Percentiles rank a stretch among this genome's conserved stretches.
phyloP scores from a whole-genome alignment of 2,329 filamentous ascomycete species.

The Pseudogymnoascus sp. region DNA sequence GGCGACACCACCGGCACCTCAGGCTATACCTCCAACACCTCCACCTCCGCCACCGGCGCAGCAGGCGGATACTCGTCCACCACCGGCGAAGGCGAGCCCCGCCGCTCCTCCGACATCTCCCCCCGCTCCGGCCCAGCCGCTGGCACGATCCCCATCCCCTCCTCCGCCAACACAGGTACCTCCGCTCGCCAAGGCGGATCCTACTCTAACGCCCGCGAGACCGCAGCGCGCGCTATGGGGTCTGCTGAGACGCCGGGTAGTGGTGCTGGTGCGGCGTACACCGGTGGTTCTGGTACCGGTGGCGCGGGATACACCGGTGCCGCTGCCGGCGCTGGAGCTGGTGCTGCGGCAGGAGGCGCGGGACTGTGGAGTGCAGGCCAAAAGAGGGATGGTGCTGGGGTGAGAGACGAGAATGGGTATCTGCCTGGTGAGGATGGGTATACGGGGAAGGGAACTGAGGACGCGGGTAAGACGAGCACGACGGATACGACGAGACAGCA shows the following conservation, averaged over 20 bases:
- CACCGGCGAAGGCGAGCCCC: not conserved
- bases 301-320: too few species aligned
- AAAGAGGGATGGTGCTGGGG: not conserved
- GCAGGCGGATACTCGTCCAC: constrained; percentile 14
- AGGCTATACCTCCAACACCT: constrained; percentile 5
- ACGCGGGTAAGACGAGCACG: not conserved
- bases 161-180: constrained; percentile 18
- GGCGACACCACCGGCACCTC: constrained; percentile 12
- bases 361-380: not conserved
- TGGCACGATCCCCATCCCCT: constrained; percentile 18
- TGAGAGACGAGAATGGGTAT: not conserved
- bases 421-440: not conserved
- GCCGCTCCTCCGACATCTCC: constrained; percentile 5
- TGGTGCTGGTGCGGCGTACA: not conserved
- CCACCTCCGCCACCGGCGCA: constrained; percentile 13
- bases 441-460: not conserved
- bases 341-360: not conserved
- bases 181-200: constrained; percentile 17
- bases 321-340: not conserved
- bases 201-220: not conserved
- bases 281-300: too few species aligned
- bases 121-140: constrained; percentile 11
- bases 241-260: not conserved
- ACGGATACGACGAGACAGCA: too few species aligned
- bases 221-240: not conserved